A percentile compares a stretch with the other conserved stretches of the same genome.
Evolutionary conservation across 495 filamentous ascomycete species (phyloP).

Genomic region (Penicillium odoratum): DNA sequence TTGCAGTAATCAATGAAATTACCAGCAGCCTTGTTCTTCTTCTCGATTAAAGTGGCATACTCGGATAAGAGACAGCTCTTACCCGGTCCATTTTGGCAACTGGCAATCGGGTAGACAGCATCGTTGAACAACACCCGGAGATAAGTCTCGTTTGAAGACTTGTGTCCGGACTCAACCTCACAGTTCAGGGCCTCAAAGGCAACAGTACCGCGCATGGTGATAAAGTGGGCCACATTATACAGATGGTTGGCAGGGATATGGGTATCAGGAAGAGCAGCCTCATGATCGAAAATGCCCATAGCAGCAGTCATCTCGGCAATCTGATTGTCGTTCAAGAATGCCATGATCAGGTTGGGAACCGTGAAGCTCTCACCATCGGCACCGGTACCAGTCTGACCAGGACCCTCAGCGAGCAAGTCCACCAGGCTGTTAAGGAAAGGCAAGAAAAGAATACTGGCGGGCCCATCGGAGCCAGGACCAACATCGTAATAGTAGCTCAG

Average conservation of each 20-base stretch:
- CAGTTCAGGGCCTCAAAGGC: constrained; percentile 54
- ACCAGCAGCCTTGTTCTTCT: constrained; percentile 43
- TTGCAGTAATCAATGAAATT: constrained; percentile 46
- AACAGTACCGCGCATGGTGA: constrained; percentile 58
- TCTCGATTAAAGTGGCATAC: constrained; percentile 43
- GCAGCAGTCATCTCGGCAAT: constrained; percentile 54
- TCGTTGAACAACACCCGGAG: constrained; percentile 54
- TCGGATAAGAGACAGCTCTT: constrained; percentile 44
- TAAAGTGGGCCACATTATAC: constrained; percentile 36
- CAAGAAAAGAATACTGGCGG: constrained; percentile 45
- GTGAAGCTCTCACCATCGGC: constrained; percentile 37
- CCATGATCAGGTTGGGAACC: constrained; percentile 49
- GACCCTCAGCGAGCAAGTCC: constrained; percentile 45
- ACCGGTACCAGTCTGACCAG: constrained; percentile 40
- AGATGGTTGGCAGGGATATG: constrained; percentile 28
- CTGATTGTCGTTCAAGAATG: constrained; percentile 61
- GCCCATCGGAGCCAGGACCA: constrained; percentile 50
- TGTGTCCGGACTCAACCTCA: constrained; percentile 4
- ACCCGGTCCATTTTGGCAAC: constrained; percentile 48
- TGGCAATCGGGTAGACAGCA: constrained; percentile 51
- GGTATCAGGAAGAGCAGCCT: constrained; percentile 40
- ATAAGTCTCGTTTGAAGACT: constrained; percentile 27
- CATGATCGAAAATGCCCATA: constrained; percentile 54
- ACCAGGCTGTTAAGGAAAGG: constrained; percentile 52
- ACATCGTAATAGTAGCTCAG: constrained; percentile 60